Evolutionary conservation across 495 filamentous ascomycete species (phyloP).

Genomic region (Penicillium manginii): DNA sequence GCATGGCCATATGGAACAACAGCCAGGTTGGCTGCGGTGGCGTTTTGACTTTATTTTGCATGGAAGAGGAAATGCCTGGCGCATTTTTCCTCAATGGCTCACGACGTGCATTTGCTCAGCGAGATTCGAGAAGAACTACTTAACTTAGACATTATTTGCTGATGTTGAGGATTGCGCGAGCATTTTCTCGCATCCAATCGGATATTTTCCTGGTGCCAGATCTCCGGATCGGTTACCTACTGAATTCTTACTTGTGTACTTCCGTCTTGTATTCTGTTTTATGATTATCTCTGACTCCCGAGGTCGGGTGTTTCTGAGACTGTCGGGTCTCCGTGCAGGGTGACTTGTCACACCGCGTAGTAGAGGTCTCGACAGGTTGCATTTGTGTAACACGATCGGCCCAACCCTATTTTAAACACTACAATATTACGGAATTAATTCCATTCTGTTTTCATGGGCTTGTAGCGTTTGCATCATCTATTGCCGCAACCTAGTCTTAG

Average conservation of each 20-base stretch:
- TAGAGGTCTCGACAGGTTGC: not conserved
- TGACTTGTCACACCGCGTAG: not conserved
- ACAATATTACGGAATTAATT: no score
- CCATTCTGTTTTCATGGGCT: not conserved
- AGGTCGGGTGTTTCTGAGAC: not conserved
- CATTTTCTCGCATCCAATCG: not conserved
- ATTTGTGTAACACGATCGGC: not conserved
- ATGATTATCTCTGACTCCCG: not conserved
- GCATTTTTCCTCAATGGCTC: constrained; percentile 23
- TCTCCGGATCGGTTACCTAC: not conserved
- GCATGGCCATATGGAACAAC: constrained; percentile 18
- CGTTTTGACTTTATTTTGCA: constrained; percentile 28
- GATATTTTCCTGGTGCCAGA: not conserved
- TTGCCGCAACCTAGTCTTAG: not conserved
- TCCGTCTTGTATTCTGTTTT: not conserved
- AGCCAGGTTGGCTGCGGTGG: constrained; percentile 15
- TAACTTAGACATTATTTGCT: constrained; percentile 12
- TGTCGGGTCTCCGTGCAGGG: not conserved
- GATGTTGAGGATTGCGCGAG: constrained; percentile 5
- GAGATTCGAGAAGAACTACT: constrained; percentile 12
- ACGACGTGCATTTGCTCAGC: constrained; percentile 26
- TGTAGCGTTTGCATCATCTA: not conserved
- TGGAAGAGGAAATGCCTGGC: constrained; percentile 29
- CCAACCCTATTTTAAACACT: not conserved
- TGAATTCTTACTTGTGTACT: not conserved